phyloP scores from a whole-genome alignment of 176 grass and related monocot genomes.

The Musa acuminata region DNA sequence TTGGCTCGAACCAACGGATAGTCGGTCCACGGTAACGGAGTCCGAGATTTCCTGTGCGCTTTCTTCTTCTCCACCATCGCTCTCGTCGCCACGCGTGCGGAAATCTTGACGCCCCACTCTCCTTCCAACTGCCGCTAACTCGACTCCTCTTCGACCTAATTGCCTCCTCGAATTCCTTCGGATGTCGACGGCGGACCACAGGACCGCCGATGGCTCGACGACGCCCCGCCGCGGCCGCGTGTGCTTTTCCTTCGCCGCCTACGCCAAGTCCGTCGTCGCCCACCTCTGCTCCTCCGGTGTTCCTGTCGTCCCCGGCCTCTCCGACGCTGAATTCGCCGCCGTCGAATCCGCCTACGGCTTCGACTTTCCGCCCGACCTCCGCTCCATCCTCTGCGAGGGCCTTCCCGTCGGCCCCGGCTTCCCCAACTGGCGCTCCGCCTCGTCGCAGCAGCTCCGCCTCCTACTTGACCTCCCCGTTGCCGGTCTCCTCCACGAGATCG shows the following conservation, averaged over 20 bases:
- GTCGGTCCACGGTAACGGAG: too few relatives aligned
- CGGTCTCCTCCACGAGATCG: constrained; percentile 1
- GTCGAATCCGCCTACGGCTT: constrained; percentile 15
- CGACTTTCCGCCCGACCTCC: constrained; percentile 16
- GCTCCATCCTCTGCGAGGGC: constrained; percentile 11
- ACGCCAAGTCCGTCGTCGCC: constrained; percentile 13
- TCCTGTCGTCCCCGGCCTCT: not conserved
- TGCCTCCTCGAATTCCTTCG: too few relatives aligned
- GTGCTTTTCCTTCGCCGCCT: constrained; percentile 23
- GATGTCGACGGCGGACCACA: not conserved
- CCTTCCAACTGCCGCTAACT: not conserved
- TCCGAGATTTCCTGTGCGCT: too few relatives aligned
- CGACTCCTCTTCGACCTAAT: not conserved
- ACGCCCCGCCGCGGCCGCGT: not conserved
- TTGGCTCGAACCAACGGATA: too few relatives aligned
- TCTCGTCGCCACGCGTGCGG: too few relatives aligned
- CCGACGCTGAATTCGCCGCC: not conserved
- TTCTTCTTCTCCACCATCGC: too few relatives aligned
- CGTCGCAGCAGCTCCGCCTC: constrained; percentile 1
- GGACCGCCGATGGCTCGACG: not conserved
- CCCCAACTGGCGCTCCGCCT: constrained; percentile 22
- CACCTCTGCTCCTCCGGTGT: constrained; percentile 7
- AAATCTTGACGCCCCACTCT: too few relatives aligned
- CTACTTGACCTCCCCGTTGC: constrained; percentile 12
- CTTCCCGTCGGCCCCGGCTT: constrained; percentile 16